A percentile compares a stretch with the other conserved stretches of the same genome.
Conservation (phyloP, 768 basidiomycete genomes). For the Auriscalpium microsporum region DNA sequence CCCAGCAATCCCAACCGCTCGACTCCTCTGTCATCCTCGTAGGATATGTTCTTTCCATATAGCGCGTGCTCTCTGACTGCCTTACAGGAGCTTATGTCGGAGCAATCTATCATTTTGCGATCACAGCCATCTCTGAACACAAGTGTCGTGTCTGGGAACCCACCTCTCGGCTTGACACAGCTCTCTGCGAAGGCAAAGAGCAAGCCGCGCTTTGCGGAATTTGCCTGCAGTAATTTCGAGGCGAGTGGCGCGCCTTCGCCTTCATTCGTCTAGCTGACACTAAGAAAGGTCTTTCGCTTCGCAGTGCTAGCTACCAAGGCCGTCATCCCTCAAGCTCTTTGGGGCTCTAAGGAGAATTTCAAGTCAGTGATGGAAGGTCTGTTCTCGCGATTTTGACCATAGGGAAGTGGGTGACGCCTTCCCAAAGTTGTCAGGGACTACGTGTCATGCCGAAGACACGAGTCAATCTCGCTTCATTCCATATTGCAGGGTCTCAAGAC, state of each 20-base stretch:
- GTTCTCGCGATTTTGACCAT: background rate
- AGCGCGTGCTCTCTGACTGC: background rate
- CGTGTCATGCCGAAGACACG: conserved; percentile 69
- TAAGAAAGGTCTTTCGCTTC: conserved; percentile 59
- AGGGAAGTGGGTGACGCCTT: background rate
- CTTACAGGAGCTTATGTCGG: conserved; percentile 67
- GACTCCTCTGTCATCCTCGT: conserved; percentile 63
- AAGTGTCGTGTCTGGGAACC: conserved; percentile 43
- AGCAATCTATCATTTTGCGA: conserved; percentile 44
- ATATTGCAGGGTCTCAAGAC: conserved; percentile 70
- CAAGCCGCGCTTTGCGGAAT: conserved; percentile 78
- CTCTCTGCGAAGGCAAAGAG: conserved; percentile 26
- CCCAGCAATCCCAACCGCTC: conserved; percentile 23
- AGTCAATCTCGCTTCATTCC: conserved; percentile 67
- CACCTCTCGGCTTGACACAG: conserved; percentile 42
- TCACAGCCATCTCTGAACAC: conserved; percentile 40
- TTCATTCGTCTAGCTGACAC: background rate
- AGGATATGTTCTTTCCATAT: conserved; percentile 4
- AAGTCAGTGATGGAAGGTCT: conserved; percentile 48
- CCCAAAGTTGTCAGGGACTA: conserved; percentile 54
- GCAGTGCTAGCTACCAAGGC: conserved; percentile 50
- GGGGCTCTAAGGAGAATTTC: conserved; percentile 69
- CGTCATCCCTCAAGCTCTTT: conserved; percentile 68
- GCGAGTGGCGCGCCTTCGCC: conserved; percentile 27
- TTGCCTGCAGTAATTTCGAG: conserved; percentile 56